Percentiles rank a stretch among this genome's conserved stretches.
Evolutionary conservation across 164 flowering plant species (phyloP).

Genomic region (Chimonanthus praecox): DNA sequence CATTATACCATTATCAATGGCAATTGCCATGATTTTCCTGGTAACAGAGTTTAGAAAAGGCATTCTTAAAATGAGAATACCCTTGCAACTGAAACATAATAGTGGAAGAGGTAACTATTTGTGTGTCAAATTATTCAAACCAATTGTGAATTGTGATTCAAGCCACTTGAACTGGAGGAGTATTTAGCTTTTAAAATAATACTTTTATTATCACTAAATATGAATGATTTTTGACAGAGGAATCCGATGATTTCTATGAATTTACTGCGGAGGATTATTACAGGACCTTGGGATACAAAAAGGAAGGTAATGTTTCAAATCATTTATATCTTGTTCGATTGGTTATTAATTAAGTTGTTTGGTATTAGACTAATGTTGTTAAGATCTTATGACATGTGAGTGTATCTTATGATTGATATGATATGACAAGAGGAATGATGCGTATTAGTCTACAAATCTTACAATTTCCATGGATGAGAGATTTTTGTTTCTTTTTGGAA

Average conservation of each 20-base stretch:
- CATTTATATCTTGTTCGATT: too few species aligned
- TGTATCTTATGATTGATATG: too few species aligned
- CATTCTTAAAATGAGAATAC: neutral
- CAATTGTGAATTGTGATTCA: neutral
- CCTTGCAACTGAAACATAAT: neutral
- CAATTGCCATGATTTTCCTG: neutral
- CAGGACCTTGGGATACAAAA: slow-evolving; percentile 50
- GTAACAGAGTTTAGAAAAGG: neutral
- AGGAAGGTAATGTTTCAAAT: slow-evolving; percentile 57
- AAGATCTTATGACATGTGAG: too few species aligned
- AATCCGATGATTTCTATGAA: slow-evolving; percentile 73
- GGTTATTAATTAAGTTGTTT: too few species aligned
- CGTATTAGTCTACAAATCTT: too few species aligned
- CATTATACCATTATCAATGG: neutral
- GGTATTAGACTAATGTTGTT: too few species aligned
- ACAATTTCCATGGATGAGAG: too few species aligned
- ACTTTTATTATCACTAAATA: too few species aligned
- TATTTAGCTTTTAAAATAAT: too few species aligned
- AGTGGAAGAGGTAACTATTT: neutral
- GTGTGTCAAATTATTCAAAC: neutral
- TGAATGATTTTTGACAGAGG: slow-evolving; percentile 38
- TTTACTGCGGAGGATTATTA: slow-evolving; percentile 81
- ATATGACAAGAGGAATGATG: too few species aligned
- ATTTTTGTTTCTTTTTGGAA: too few species aligned
- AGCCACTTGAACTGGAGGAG: neutral